phyloP scores from a whole-genome alignment of 257 asterid species.

The Marsdenia floribunda region DNA sequence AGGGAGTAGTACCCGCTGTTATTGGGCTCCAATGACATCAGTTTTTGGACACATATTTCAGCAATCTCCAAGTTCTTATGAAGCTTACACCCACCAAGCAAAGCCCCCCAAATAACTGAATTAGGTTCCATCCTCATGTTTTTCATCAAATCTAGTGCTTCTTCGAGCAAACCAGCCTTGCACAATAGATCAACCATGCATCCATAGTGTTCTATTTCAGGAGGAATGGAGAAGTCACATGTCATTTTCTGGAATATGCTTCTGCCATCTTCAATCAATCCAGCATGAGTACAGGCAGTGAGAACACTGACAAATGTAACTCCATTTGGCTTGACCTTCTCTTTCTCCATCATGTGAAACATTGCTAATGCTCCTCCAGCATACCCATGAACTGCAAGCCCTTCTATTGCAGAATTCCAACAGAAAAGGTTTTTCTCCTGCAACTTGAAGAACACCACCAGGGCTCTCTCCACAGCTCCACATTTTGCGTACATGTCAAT shows the following conservation, averaged over 20 bases:
- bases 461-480: constrained; percentile 63
- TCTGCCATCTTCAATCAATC: constrained; percentile 66
- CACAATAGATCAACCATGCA: constrained; percentile 78
- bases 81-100: constrained; percentile 73
- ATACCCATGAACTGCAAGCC: constrained; percentile 67
- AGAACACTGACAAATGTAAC: constrained; percentile 69
- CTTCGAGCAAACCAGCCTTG: constrained; percentile 71
- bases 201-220: constrained; percentile 73
- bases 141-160: constrained; percentile 57
- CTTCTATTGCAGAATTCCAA: constrained; percentile 77
- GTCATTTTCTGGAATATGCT: constrained; percentile 52
- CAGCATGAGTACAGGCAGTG: constrained; percentile 75
- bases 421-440: constrained; percentile 60
- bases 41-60: constrained; percentile 48
- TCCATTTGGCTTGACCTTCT: constrained; percentile 51
- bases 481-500: constrained; percentile 86
- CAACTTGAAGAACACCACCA: constrained; percentile 59
- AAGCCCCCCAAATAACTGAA: constrained; percentile 71
- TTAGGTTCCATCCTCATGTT: constrained; percentile 71
- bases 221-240: constrained; percentile 34
- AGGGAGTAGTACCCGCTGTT: constrained; percentile 57
- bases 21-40: constrained; percentile 53
- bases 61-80: constrained; percentile 66
- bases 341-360: constrained; percentile 51
- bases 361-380: constrained; percentile 52